These are phyloP conservation scores for Leccinum boreale DNA, from an alignment of 768 basidiomycete genomes.

Conservation along the genomic window DNA sequence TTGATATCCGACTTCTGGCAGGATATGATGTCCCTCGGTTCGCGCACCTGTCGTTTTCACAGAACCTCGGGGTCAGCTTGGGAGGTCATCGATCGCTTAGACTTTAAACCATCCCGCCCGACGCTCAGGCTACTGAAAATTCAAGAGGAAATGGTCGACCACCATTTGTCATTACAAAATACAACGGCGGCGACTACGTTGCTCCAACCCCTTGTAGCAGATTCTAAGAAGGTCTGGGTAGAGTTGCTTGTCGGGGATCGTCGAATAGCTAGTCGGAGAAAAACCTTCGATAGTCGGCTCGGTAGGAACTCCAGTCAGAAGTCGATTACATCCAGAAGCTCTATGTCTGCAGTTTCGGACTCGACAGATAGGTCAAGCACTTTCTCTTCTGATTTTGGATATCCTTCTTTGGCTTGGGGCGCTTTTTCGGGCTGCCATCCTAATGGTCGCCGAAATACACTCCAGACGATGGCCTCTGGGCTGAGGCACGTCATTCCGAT, in stretches of 20 bases:
- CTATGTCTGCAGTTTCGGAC: no score
- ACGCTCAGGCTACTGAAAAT: slow-evolving; percentile 5
- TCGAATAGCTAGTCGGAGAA: not conserved
- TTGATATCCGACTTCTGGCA: no score
- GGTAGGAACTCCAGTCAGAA: no score
- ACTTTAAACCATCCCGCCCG: not conserved
- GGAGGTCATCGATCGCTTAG: slow-evolving; percentile 5
- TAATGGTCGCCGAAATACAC: no score
- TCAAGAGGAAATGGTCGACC: slow-evolving; percentile 20
- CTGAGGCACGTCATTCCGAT: no score
- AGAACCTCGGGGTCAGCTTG: slow-evolving; percentile 13
- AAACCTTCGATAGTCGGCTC: no score
- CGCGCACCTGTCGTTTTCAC: slow-evolving; percentile 9
- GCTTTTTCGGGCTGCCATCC: no score
- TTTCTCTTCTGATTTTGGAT: no score
- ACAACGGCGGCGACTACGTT: slow-evolving; percentile 10
- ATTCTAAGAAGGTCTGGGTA: slow-evolving; percentile 6
- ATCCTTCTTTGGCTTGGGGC: no score
- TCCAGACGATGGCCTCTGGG: no score
- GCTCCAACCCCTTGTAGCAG: not conserved
- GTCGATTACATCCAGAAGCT: no score
- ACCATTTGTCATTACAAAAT: slow-evolving; percentile 2
- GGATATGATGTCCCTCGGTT: slow-evolving; percentile 10
- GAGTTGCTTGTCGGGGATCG: slow-evolving; percentile 1
- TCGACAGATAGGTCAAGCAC: no score